Percentiles rank a stretch among this genome's conserved stretches.
Conservation (phyloP, 1,139 yeast species). For the Diutina catenulata region DNA sequence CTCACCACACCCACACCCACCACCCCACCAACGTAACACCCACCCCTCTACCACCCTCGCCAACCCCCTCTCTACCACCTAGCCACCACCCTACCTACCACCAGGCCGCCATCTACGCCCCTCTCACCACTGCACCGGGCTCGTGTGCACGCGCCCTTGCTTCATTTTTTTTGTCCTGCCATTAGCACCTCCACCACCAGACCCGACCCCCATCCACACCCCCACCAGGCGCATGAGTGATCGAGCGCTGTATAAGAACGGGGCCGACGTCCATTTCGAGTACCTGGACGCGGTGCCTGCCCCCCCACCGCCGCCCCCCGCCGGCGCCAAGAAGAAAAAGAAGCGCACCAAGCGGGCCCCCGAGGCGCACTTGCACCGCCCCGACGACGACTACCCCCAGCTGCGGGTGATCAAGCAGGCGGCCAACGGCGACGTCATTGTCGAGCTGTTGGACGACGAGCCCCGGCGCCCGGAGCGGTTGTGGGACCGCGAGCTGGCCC, state of each 20-base stretch:
- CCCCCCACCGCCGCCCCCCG: slow-evolving; percentile 7
- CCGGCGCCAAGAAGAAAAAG: slow-evolving; percentile 23
- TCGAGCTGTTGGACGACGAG: slow-evolving; percentile 35
- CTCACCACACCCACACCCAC: no score
- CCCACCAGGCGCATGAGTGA: no score
- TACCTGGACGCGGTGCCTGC: slow-evolving; percentile 14
- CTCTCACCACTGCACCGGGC: no score
- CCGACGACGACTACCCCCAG: slow-evolving; percentile 56
- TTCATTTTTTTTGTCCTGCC: no score
- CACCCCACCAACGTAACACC: no score
- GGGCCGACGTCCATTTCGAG: slow-evolving; percentile 52
- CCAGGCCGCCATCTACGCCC: no score
- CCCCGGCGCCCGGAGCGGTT: neutral
- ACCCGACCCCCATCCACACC: no score
- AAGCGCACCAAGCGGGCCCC: slow-evolving; percentile 6
- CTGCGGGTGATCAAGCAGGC: slow-evolving; percentile 64
- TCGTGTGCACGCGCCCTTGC: no score
- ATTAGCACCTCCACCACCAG: no score
- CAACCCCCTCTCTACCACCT: no score
- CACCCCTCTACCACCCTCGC: no score
- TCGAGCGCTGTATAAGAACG: slow-evolving; percentile 22
- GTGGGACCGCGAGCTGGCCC: neutral
- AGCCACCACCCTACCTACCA: no score
- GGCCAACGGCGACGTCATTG: slow-evolving; percentile 64
- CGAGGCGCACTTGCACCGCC: slow-evolving; percentile 26